phyloP scores from a whole-genome alignment of 441 rosid genomes.

The Mallotus japonicus region DNA sequence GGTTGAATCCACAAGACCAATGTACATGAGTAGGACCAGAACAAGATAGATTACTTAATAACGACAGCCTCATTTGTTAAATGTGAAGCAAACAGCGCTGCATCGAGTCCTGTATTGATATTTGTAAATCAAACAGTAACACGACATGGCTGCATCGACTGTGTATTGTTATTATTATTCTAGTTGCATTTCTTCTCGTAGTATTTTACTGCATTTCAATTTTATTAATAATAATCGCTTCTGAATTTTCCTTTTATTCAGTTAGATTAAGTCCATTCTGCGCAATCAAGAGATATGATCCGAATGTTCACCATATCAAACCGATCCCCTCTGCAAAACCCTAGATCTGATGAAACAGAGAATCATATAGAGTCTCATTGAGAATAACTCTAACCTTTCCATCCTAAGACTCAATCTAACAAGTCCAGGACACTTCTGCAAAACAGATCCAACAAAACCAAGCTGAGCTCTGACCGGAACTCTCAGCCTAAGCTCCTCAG shows the following conservation, averaged over 20 bases:
- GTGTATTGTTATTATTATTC: too few species aligned
- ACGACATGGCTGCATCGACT: constrained; percentile 1
- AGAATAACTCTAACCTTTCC: constrained; percentile 66
- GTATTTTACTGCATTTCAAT: constrained; percentile 3
- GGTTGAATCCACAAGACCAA: background rate
- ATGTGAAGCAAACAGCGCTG: background rate
- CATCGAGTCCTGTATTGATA: constrained; percentile 13
- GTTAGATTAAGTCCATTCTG: constrained; percentile 4
- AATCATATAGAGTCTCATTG: background rate
- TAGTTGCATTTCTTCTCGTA: constrained; percentile 1
- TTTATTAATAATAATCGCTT: background rate
- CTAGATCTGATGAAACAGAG: constrained; percentile 38
- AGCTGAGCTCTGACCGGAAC: constrained; percentile 67
- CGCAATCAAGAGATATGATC: background rate
- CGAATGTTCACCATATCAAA: constrained; percentile 16
- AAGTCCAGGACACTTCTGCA: constrained; percentile 79
- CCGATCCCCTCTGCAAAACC: constrained; percentile 18
- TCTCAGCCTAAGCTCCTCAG: constrained; percentile 73
- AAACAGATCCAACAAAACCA: constrained; percentile 70
- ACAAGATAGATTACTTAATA: background rate
- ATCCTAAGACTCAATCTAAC: constrained; percentile 61
- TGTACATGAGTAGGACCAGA: background rate
- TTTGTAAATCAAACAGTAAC: constrained; percentile 16
- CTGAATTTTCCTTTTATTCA: background rate
- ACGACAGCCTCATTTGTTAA: background rate